These are phyloP conservation scores for Neoscytalidium dimidiatum DNA, from an alignment of 2,329 filamentous ascomycete species.

Conservation along the genomic window DNA sequence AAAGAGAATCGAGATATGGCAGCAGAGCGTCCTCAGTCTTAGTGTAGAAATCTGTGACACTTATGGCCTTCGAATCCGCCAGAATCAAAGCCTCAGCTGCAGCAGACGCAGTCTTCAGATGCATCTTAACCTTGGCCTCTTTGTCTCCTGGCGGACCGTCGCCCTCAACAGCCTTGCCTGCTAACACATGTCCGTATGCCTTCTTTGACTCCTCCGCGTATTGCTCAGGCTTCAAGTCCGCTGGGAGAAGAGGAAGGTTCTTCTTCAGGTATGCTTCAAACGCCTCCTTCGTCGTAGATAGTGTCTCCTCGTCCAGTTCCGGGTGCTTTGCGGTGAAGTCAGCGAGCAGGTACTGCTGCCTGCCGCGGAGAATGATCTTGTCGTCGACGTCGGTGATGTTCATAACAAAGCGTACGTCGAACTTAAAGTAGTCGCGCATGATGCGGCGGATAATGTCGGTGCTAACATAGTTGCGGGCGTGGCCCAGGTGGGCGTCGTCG, in stretches of 20 bases:
- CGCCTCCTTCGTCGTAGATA: conserved; percentile 52
- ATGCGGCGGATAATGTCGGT: conserved; percentile 87
- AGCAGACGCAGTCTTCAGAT: conserved; percentile 64
- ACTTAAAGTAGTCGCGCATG: conserved; percentile 79
- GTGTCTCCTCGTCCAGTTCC: conserved; percentile 45
- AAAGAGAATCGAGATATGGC: conserved; percentile 73
- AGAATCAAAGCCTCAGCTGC: conserved; percentile 54
- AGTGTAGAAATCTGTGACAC: conserved; percentile 54
- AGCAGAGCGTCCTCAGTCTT: conserved; percentile 69
- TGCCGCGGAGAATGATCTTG: conserved; percentile 65
- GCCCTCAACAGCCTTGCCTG: conserved; percentile 57
- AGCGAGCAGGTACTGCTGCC: conserved; percentile 76
- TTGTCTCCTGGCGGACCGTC: conserved; percentile 66
- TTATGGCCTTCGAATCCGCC: conserved; percentile 26
- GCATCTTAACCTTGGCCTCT: conserved; percentile 89
- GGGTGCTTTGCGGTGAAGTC: conserved; percentile 63
- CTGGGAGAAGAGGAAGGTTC: conserved; percentile 60
- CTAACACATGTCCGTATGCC: conserved; percentile 56
- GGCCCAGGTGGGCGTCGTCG: conserved; percentile 78
- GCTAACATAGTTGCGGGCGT: conserved; percentile 87
- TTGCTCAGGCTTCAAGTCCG: conserved; percentile 46
- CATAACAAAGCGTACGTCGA: conserved; percentile 84
- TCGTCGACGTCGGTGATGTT: conserved; percentile 71
- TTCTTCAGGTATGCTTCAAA: conserved; percentile 64
- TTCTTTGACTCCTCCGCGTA: conserved; percentile 52